These are phyloP conservation scores for Metarhizium anisopliae DNA, from an alignment of 2,329 filamentous ascomycete genomes.

Conservation along the genomic window DNA sequence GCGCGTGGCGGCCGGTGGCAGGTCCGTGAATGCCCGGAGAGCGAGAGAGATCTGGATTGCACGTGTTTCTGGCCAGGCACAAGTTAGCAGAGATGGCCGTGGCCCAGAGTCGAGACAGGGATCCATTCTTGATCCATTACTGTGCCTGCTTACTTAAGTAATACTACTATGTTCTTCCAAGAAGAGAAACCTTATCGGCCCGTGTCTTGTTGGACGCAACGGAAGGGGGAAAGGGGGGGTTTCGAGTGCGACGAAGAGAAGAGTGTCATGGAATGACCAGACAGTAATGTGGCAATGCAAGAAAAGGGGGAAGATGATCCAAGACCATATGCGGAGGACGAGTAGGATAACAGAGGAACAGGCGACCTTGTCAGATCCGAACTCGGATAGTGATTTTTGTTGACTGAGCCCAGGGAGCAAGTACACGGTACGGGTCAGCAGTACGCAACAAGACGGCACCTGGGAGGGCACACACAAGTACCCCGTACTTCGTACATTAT, in stretches of 20 bases:
- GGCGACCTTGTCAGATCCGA: neutral
- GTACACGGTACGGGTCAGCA: too few species aligned
- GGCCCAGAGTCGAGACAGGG: neutral
- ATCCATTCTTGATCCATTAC: neutral
- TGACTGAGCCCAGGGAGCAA: neutral
- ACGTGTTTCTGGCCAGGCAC: conserved; percentile 1
- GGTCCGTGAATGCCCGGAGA: conserved; percentile 2
- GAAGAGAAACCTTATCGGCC: neutral
- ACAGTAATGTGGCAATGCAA: too few species aligned
- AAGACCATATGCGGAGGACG: too few species aligned
- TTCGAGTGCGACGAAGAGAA: too few species aligned
- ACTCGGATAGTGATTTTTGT: neutral
- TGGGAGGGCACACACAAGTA: too few species aligned
- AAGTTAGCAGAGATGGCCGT: neutral
- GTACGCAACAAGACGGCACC: too few species aligned
- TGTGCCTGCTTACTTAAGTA: neutral
- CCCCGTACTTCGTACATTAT: too few species aligned
- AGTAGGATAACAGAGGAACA: too few species aligned
- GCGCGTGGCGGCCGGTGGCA: neutral
- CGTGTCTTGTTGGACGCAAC: neutral
- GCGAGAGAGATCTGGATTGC: neutral
- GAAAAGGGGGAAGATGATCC: too few species aligned
- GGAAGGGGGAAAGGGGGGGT: too few species aligned
- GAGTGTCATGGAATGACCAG: too few species aligned
- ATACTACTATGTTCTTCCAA: neutral